phyloP scores from a whole-genome alignment of 2,329 filamentous ascomycete genomes.

The Xylaria sp. region DNA sequence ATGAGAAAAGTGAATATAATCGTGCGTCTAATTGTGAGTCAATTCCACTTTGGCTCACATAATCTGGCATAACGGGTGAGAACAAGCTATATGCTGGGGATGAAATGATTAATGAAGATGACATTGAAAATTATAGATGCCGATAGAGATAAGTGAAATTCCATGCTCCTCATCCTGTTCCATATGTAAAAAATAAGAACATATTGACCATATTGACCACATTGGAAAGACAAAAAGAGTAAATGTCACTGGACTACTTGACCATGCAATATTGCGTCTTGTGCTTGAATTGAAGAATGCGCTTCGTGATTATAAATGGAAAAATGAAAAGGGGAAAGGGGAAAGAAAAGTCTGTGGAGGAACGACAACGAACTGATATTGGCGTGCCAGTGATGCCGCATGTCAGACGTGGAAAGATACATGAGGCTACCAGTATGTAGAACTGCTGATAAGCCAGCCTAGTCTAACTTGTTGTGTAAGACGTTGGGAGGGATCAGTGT shows the following conservation, averaged over 20 bases:
- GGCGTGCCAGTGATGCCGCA: background rate
- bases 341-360: background rate
- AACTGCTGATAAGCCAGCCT: background rate
- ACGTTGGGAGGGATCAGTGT: background rate
- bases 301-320: background rate
- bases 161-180: background rate
- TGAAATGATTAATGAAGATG: background rate
- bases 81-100: background rate
- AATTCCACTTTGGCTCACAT: conserved; percentile 7
- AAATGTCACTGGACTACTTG: background rate
- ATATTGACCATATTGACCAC: background rate
- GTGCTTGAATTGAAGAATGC: background rate
- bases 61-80: conserved; percentile 1
- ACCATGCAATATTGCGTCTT: background rate
- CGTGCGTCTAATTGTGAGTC: conserved; percentile 1
- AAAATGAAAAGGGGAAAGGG: background rate
- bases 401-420: background rate
- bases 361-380: background rate
- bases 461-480: background rate
- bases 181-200: background rate
- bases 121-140: background rate
- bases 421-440: background rate
- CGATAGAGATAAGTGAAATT: background rate
- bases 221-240: background rate
- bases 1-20: conserved; percentile 1